phyloP scores from a whole-genome alignment of 805 yeast genomes.

The Candida andamanensis region DNA sequence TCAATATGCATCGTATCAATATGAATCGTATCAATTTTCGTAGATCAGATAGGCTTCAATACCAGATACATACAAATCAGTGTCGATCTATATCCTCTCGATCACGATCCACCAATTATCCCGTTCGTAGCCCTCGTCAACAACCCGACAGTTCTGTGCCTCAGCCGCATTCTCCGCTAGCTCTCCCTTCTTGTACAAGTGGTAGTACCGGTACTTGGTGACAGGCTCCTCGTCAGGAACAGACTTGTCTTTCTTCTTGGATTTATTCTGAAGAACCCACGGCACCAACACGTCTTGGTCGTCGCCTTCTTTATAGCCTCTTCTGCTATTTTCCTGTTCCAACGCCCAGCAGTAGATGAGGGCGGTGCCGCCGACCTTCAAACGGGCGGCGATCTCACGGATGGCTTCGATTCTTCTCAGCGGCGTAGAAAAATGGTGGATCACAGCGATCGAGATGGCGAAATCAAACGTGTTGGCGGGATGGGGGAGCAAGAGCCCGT shows the following conservation, averaged over 20 bases:
- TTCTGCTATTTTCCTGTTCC: slow-evolving; percentile 80
- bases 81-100: slow-evolving; percentile 15
- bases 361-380: slow-evolving; percentile 60
- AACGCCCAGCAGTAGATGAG: slow-evolving; percentile 95
- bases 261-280: slow-evolving; percentile 71
- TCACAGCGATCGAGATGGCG: slow-evolving; percentile 92
- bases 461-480: slow-evolving; percentile 52
- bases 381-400: slow-evolving; percentile 53
- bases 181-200: slow-evolving; percentile 81
- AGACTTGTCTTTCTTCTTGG: slow-evolving; percentile 20
- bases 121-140: slow-evolving; percentile 77
- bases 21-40: no score
- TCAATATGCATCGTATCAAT: no score
- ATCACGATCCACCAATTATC: slow-evolving; percentile 84
- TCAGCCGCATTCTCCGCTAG: slow-evolving; percentile 58
- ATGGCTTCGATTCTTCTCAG: slow-evolving; percentile 78
- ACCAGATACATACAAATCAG: no score
- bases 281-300: slow-evolving; percentile 94
- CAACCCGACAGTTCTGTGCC: slow-evolving; percentile 65
- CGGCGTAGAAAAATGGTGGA: slow-evolving; percentile 89
- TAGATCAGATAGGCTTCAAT: no score
- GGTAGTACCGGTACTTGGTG: slow-evolving; percentile 82
- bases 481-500: slow-evolving; percentile 58
- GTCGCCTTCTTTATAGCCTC: slow-evolving; percentile 90
- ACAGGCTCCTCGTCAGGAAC: slow-evolving; percentile 24